Conservation (phyloP, 2,329 filamentous ascomycete species). For the Chaetothyriales sp. region DNA sequence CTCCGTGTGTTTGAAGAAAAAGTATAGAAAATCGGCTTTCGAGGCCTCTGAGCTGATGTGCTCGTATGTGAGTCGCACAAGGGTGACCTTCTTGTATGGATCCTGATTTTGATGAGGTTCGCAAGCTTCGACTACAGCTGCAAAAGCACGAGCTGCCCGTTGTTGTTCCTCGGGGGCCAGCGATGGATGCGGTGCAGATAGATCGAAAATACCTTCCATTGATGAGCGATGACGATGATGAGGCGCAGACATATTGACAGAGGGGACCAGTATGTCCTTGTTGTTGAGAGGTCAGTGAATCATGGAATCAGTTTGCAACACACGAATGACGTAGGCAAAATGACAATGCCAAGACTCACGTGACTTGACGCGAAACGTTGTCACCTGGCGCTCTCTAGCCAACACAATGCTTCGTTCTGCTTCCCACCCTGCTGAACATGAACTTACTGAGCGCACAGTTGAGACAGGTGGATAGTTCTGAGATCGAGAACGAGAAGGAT, state of each 20-base stretch:
- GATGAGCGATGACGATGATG: conserved; percentile 3
- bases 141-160: conserved; percentile 7
- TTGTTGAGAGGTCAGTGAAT: too few species aligned
- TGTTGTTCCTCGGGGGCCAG: conserved; percentile 8
- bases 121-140: conserved; percentile 9
- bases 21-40: conserved; percentile 6
- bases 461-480: too few species aligned
- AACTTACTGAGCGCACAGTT: too few species aligned
- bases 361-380: too few species aligned
- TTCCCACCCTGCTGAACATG: too few species aligned
- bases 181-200: conserved; percentile 1
- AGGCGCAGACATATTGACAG: background rate
- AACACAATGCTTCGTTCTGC: too few species aligned
- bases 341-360: too few species aligned
- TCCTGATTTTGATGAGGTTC: conserved; percentile 13
- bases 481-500: too few species aligned
- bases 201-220: conserved; percentile 2
- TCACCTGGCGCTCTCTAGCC: too few species aligned
- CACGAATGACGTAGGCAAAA: too few species aligned
- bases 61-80: conserved; percentile 15
- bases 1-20: conserved; percentile 6
- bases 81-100: conserved; percentile 15
- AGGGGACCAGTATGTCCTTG: too few species aligned
- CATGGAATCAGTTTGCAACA: too few species aligned
- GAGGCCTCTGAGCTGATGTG: conserved; percentile 9